Base-by-base conservation (phyloP, 495 filamentous ascomycete species). In the Aspergillus olivimuriae region DNA sequence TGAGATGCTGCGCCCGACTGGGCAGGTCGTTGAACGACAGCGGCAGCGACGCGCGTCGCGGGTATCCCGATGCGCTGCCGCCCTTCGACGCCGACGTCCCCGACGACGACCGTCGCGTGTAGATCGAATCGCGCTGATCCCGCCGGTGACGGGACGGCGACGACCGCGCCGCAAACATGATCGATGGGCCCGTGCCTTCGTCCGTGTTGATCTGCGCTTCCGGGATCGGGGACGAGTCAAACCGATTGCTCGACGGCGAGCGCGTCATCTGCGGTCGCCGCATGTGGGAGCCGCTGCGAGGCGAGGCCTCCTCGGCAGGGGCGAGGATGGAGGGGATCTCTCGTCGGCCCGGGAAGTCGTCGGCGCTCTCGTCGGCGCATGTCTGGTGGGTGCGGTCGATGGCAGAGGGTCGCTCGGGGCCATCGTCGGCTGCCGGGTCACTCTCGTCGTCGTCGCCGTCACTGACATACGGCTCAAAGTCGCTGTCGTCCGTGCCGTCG, bases 21-120 rank as follows among this genome's bases (percentile, higher is more conserved):
- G 88, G 86, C 0, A 94, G 72, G 56, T 92, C 86, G 53, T 92
- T 92, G 70, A 94, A 92, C 17, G 75, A 82, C n/a, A 89, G 62
- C 4, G 86, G 74, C 14, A 84, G 52, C 0, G 77, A 72, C 18
- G 80, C 77, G 12, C 74, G 74, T 2, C 62, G 56, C 3, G 75
- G 75, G 40, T 68, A 78, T 23, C 76, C 75, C 7, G 69, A 62
- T 23, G 74, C 73, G 19, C 19, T 38, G 39, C 50, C 26, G 36
- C 34, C 41, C 52, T 35, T n/a, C n/a, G n/a, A n/a, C n/a, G n/a
- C n/a, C 6, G 60, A 51, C 14, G 57, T 51, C 3, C 39, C 50
- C 2, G 58, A 58, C 4, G 58, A 57, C 4, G 56, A 54, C 8
- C 55, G 54, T 18, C 54, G 64, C 2, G 72, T 73, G 47, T 84